These are phyloP conservation scores for Daldinia eschscholtzii DNA, from an alignment of 2,329 filamentous ascomycete genomes.

Conservation along the genomic window DNA sequence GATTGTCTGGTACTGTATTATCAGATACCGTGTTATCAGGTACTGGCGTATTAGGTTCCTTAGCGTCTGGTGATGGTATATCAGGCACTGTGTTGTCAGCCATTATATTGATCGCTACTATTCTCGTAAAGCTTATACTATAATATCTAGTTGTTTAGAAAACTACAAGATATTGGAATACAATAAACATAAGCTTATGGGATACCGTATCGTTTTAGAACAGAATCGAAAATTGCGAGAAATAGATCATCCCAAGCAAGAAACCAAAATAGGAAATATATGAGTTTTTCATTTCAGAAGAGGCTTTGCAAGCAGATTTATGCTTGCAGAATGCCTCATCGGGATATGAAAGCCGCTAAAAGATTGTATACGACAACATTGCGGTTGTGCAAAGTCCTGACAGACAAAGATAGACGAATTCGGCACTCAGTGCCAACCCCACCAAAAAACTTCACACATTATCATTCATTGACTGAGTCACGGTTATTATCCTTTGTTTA, in stretches of 20 bases:
- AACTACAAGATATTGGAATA: neutral
- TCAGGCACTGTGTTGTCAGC: neutral
- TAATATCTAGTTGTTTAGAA: neutral
- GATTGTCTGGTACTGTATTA: no score
- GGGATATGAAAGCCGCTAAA: neutral
- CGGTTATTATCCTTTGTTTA: conserved; percentile 19
- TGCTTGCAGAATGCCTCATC: neutral
- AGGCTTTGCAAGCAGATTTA: neutral
- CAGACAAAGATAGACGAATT: conserved; percentile 31
- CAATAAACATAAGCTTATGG: neutral
- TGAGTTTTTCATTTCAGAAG: neutral
- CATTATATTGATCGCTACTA: neutral
- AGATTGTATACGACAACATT: neutral
- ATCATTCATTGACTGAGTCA: neutral
- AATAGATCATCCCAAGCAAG: neutral
- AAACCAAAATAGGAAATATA: neutral
- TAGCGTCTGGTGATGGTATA: neutral
- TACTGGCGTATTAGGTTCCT: no score
- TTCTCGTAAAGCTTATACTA: neutral
- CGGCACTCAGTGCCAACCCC: neutral
- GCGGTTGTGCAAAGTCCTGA: neutral
- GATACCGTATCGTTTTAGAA: neutral
- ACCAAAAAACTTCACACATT: neutral
- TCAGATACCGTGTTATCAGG: no score
- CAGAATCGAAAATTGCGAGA: neutral